Percentiles rank a stretch among this genome's conserved stretches.
These are phyloP conservation scores for Stagonosporopsis tanaceti DNA, from an alignment of 2,329 filamentous ascomycete genomes.

Conservation along the genomic window DNA sequence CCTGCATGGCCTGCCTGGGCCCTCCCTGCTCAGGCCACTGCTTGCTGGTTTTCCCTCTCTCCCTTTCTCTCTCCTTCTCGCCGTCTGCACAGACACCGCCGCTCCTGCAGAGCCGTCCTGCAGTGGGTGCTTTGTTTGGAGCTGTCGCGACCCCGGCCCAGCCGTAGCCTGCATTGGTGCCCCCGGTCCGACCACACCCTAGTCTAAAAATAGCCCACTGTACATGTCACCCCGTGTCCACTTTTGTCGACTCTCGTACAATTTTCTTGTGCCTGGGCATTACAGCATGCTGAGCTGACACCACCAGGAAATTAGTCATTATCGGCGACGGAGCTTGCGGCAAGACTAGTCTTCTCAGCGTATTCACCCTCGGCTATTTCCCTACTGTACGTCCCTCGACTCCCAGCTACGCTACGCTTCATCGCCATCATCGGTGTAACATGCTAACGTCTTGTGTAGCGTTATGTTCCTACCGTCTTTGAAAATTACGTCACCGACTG, in stretches of 20 bases:
- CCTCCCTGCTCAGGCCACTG: neutral
- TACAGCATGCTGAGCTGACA: slow-evolving; percentile 37
- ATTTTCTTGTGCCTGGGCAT: slow-evolving; percentile 24
- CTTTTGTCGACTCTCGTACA: slow-evolving; percentile 43
- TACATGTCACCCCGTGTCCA: slow-evolving; percentile 44
- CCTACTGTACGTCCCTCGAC: slow-evolving; percentile 76
- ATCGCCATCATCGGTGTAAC: slow-evolving; percentile 24
- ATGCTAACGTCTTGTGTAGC: slow-evolving; percentile 41
- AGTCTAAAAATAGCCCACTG: slow-evolving; percentile 48
- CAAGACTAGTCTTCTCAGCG: slow-evolving; percentile 95
- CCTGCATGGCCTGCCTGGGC: slow-evolving; percentile 4
- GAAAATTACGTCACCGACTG: slow-evolving; percentile 99
- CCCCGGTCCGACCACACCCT: slow-evolving; percentile 44
- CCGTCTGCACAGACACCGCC: neutral
- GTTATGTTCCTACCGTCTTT: slow-evolving; percentile 81
- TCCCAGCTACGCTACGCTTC: slow-evolving; percentile 22
- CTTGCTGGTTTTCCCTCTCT: neutral
- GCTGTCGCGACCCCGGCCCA: slow-evolving; percentile 31
- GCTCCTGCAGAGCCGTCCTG: slow-evolving; percentile 4
- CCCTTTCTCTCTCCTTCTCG: neutral
- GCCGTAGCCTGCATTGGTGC: slow-evolving; percentile 48
- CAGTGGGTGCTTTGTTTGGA: slow-evolving; percentile 15
- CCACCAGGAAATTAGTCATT: slow-evolving; percentile 86
- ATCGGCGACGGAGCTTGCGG: slow-evolving; percentile 97
- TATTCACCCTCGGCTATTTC: slow-evolving; percentile 98